Conservation (phyloP, 2,329 filamentous ascomycete species). For the Fusarium transvaalense region DNA sequence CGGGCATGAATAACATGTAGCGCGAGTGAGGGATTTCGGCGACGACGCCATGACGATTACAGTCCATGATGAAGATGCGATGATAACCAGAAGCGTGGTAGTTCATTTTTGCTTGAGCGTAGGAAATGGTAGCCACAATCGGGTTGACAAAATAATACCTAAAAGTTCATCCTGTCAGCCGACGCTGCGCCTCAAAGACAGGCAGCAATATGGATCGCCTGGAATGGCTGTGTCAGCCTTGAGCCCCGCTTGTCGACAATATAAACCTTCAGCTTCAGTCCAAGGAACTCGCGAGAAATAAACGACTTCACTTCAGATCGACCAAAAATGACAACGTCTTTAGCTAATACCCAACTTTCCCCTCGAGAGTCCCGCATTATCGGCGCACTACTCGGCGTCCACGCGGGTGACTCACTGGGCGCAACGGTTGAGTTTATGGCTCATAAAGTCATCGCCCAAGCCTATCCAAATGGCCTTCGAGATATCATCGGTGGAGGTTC, state of each 20-base stretch:
- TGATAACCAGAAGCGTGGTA: fast-evolving
- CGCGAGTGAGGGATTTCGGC: neutral
- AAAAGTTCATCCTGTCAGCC: neutral
- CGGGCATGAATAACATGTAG: neutral
- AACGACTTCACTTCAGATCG: fast-evolving
- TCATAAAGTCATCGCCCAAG: conserved; percentile 51
- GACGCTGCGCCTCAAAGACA: neutral
- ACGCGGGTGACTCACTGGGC: conserved; percentile 62
- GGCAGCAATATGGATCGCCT: neutral
- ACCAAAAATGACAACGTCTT: conserved; percentile 17
- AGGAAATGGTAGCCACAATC: too few species aligned
- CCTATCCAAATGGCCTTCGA: conserved; percentile 55
- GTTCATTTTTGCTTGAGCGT: fast-evolving
- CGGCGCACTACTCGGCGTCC: conserved; percentile 61
- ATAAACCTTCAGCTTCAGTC: neutral
- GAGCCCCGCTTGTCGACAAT: neutral
- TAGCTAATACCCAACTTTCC: conserved; percentile 10
- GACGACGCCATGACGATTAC: fast-evolving
- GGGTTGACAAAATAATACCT: too few species aligned
- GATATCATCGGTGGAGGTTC: conserved; percentile 60
- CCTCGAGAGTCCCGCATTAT: conserved; percentile 50
- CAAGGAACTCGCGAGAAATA: neutral
- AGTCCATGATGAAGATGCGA: neutral
- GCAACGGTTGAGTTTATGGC: conserved; percentile 59
- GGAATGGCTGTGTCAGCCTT: neutral